Percentiles rank a stretch among this genome's conserved stretches.
These are phyloP conservation scores for Kurtzmaniella quercitrusa DNA, from an alignment of 1,139 yeast genomes.

Conservation along the genomic window DNA sequence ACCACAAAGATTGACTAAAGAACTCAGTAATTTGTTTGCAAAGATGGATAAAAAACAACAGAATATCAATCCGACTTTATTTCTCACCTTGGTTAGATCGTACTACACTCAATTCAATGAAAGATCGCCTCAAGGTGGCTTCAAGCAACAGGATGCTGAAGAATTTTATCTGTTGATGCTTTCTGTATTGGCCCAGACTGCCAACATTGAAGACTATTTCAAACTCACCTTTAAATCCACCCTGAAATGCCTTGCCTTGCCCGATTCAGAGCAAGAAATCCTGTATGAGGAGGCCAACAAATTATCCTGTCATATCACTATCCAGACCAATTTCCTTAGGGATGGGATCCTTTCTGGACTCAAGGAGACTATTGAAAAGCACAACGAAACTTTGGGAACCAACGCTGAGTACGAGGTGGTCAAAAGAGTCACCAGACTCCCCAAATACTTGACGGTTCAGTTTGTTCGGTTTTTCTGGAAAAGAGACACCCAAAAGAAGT, in stretches of 20 bases:
- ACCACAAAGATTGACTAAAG: constrained; percentile 13
- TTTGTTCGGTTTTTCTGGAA: constrained; percentile 96
- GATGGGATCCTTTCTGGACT: constrained; percentile 80
- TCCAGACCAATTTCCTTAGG: constrained; percentile 79
- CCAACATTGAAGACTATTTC: constrained; percentile 53
- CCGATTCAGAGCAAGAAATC: constrained; percentile 48
- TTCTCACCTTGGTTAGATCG: constrained; percentile 59
- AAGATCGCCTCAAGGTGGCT: constrained; percentile 60
- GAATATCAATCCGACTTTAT: constrained; percentile 55
- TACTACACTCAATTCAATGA: constrained; percentile 89
- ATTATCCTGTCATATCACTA: constrained; percentile 83
- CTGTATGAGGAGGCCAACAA: constrained; percentile 58
- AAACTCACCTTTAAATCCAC: constrained; percentile 60
- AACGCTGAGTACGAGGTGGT: constrained; percentile 68
- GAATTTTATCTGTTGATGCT: constrained; percentile 86
- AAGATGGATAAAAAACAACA: constrained; percentile 46
- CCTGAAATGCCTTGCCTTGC: constrained; percentile 55
- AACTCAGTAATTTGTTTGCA: constrained; percentile 41
- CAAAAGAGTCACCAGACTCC: constrained; percentile 72
- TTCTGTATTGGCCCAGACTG: constrained; percentile 47
- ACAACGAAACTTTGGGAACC: constrained; percentile 62
- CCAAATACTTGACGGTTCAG: constrained; percentile 84
- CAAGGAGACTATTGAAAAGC: constrained; percentile 73
- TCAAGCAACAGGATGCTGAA: constrained; percentile 97
- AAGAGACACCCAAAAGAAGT: constrained; percentile 82